A percentile compares a stretch with the other conserved stretches of the same genome.
Conservation (phyloP, 2,329 filamentous ascomycete genomes). For the Ascochyta pisi region DNA sequence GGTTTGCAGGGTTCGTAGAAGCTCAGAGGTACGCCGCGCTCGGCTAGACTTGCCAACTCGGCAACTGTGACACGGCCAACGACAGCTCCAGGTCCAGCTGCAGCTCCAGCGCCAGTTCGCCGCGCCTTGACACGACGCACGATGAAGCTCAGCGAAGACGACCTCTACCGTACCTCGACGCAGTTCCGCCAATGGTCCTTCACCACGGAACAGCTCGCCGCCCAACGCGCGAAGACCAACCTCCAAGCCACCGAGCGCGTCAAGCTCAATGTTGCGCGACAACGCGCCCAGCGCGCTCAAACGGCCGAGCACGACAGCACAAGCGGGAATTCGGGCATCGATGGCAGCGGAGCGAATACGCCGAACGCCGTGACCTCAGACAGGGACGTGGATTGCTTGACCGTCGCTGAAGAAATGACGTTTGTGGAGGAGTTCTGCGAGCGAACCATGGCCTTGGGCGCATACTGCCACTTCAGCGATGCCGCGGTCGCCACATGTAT, state of each 20-base stretch:
- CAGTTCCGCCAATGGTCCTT: constrained; percentile 96
- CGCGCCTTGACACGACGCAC: constrained; percentile 20
- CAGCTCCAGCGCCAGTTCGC: constrained; percentile 14
- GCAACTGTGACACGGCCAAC: constrained; percentile 3
- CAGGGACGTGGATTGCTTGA: constrained; percentile 76
- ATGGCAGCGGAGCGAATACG: constrained; percentile 43
- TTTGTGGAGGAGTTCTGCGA: constrained; percentile 82
- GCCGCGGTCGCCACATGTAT: constrained; percentile 79
- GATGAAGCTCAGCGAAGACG: constrained; percentile 78
- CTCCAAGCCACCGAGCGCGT: constrained; percentile 74
- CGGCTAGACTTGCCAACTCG: constrained; percentile 29
- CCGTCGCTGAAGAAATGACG: constrained; percentile 79
- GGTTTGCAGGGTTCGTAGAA: not conserved
- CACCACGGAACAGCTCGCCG: constrained; percentile 72
- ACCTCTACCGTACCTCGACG: constrained; percentile 85
- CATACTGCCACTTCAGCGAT: constrained; percentile 66
- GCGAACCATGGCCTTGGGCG: constrained; percentile 62
- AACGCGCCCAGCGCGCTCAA: constrained; percentile 47
- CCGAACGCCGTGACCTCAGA: constrained; percentile 39
- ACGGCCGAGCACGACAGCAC: constrained; percentile 42
- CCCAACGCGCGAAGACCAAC: constrained; percentile 81
- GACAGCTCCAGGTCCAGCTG: constrained; percentile 17
- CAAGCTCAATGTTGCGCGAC: constrained; percentile 62
- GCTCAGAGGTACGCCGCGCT: constrained; percentile 3
- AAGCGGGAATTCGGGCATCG: constrained; percentile 31